A percentile compares a stretch with the other conserved stretches of the same genome.
Evolutionary conservation across 1,284 basidiomycete species (phyloP).

Genomic region (Naganishia cerealis): DNA sequence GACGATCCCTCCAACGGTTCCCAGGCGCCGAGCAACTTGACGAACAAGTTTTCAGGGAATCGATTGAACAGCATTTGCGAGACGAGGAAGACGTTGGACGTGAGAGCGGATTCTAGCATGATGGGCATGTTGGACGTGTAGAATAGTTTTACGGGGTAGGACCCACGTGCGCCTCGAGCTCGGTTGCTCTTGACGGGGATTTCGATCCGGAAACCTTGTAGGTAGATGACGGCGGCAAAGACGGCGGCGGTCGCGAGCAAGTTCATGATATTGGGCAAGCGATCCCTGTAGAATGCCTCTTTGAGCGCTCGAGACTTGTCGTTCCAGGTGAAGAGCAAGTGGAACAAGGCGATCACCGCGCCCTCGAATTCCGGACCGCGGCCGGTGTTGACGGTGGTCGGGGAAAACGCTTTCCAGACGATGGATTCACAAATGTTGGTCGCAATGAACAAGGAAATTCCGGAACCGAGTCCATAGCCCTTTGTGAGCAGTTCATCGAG

Average conservation of each 20-base stretch:
- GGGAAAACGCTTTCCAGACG: conserved; percentile 99
- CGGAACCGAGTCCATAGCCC: conserved; percentile 96
- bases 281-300: conserved; percentile 96
- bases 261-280: conserved; percentile 97
- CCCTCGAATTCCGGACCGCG: conserved; percentile 98
- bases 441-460: conserved; percentile 97
- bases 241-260: conserved; percentile 86
- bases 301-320: conserved; percentile 95
- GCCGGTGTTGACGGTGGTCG: conserved; percentile 96
- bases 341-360: conserved; percentile 93
- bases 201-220: conserved; percentile 98
- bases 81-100: conserved; percentile 92
- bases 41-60: conserved; percentile 88
- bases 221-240: conserved; percentile 93
- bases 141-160: conserved; percentile 97
- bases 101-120: conserved; percentile 94
- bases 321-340: conserved; percentile 96
- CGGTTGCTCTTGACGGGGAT: conserved; percentile 97
- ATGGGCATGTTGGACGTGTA: conserved; percentile 99
- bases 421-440: conserved; percentile 99
- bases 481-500: conserved; percentile 98
- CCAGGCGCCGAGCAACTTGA: conserved; percentile 90
- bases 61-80: conserved; percentile 90
- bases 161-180: conserved; percentile 90
- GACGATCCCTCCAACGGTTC: conserved; percentile 92